Conservation (phyloP, 805 yeast species). For the Monosporozyma unispora region DNA sequence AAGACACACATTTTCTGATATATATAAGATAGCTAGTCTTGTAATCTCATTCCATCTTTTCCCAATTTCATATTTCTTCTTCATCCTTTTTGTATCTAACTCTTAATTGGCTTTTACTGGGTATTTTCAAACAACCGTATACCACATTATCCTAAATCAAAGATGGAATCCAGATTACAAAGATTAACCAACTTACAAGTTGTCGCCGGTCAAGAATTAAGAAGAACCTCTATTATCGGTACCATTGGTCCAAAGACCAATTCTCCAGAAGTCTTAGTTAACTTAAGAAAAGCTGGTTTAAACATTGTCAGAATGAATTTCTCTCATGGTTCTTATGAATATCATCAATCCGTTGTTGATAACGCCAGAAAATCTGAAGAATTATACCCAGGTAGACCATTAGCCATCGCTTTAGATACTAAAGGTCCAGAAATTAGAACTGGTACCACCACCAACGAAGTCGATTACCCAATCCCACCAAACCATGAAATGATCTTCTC, state of each 20-base stretch:
- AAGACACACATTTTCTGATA: too few relatives aligned
- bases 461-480: conserved; percentile 74
- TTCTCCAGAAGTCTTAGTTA: conserved; percentile 71
- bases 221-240: conserved; percentile 96
- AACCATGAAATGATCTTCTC: conserved; percentile 89
- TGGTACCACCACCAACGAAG: conserved; percentile 76
- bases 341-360: conserved; percentile 95
- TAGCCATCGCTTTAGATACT: conserved; percentile 97
- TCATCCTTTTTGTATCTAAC: background rate
- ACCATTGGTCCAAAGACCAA: conserved; percentile 99
- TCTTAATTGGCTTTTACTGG: background rate
- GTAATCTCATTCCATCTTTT: background rate
- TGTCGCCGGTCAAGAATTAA: conserved; percentile 68
- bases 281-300: conserved; percentile 92
- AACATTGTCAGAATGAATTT: conserved; percentile 98
- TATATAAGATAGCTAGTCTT: too few relatives aligned
- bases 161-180: conserved; percentile 43
- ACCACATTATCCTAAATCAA: conserved; percentile 5
- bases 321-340: conserved; percentile 96
- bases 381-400: conserved; percentile 87
- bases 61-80: background rate
- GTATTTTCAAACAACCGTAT: conserved; percentile 1
- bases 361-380: conserved; percentile 92
- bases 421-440: conserved; percentile 99
- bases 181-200: conserved; percentile 80